Evolutionary conservation across 208 protist genomes (phyloP).

Genomic region (Leishmania aethiopica): DNA sequence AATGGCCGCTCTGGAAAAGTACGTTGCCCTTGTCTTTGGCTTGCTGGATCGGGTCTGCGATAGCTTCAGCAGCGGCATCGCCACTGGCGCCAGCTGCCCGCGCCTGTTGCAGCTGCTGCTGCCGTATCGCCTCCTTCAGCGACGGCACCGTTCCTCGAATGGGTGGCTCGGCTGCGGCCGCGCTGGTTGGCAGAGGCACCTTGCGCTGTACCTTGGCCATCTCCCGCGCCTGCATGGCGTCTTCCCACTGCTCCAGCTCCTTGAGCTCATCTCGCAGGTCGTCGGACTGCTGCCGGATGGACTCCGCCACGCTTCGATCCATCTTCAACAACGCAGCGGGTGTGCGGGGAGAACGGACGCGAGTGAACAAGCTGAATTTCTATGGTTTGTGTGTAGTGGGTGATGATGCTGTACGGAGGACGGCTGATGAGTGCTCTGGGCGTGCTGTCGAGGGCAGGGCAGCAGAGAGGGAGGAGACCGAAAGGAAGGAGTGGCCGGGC

Average conservation of each 20-base stretch:
- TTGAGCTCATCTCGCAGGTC: conserved; percentile 89
- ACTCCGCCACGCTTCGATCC: conserved; percentile 45
- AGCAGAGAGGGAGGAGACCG: background rate
- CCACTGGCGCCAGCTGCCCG: background rate
- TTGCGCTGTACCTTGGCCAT: conserved; percentile 47
- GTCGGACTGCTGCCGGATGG: conserved; percentile 84
- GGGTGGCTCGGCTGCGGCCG: conserved; percentile 44
- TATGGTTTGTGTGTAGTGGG: background rate
- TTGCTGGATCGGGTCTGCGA: conserved; percentile 46
- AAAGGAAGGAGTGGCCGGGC: background rate
- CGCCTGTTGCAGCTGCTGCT: conserved; percentile 22
- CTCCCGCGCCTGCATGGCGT: conserved; percentile 50
- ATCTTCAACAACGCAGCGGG: conserved; percentile 14
- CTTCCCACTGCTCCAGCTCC: conserved; percentile 82
- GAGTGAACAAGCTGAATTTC: background rate
- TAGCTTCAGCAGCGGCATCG: background rate
- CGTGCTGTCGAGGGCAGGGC: background rate
- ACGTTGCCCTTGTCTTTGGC: conserved; percentile 87
- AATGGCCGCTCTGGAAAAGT: conserved; percentile 72
- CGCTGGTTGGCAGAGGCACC: conserved; percentile 2
- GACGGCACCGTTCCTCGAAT: conserved; percentile 89
- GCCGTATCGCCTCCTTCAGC: conserved; percentile 67
- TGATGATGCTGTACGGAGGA: background rate
- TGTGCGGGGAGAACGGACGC: background rate
- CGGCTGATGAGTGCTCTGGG: background rate